Evolutionary conservation across 441 rosid genomes (phyloP), one percentile per base, ranked within the genome.

Genomic region (Gossypium davidsonii): DNA sequence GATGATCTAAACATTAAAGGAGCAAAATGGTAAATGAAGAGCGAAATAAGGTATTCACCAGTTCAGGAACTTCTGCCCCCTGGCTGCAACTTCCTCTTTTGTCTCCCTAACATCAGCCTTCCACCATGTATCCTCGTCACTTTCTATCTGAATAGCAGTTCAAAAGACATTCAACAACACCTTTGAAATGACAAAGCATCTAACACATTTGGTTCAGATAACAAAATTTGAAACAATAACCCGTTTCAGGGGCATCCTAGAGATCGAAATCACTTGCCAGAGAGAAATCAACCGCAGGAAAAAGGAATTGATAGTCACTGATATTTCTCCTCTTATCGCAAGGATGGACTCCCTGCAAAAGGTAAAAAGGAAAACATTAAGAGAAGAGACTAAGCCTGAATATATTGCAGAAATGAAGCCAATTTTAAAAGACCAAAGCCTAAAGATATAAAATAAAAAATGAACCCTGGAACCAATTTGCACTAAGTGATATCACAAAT

Each of bases 201-300:
- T 81, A 74, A 39, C 31, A 74, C 70, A 65, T 49, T 14, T 73
- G 44, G 2, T 55, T 42, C 56, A 42, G 74, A 67, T 55, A 78
- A 72, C 62, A 73, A 79, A 68, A 74, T 53, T 68, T 74, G 15
- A 67, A 75, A 76, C 12, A 8, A 25, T 5, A 28, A 37, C n/a
- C 76, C 20, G 51, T 68, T 76, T 78, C 20, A 75, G 78, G 59
- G 78, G 69, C 76, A 78, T 80, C 75, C 75, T 61, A 81, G 71
- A 73, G 65, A 77, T 65, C 34, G 58, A 28, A 71, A 81, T 77
- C 75, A 80, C 97, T 91, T 92, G 83, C 99, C 93, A 84, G 80
- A 15, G 99, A 92, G 84, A 92, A 90, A 78, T 95, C 99, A 81
- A 95, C 76, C 51, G 98, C 97, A 5, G 99, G 99, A 78, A 92